Evolutionary conservation across 805 yeast species (phyloP), one percentile per base, ranked within the genome.

Genomic region (Yarrowia porcina): DNA sequence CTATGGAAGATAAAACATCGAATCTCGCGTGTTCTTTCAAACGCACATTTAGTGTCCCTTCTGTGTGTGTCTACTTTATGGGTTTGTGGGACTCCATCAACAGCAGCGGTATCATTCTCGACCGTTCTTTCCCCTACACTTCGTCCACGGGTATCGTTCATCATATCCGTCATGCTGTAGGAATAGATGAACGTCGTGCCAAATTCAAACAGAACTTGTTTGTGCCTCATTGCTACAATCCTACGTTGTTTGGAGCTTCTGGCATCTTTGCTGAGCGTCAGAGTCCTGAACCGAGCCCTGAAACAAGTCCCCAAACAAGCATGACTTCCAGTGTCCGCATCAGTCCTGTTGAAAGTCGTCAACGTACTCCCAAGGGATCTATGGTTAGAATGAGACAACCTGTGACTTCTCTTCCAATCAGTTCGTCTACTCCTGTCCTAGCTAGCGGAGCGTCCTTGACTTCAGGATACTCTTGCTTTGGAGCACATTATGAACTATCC

Each of bases 51-150:
- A 79, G 82, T 18, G 73, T 84, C 11, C 61, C 61, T 49, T 67
- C 75, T 4, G 80, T 83, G 3, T 68, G 67, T 9, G 77, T 86
- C 56, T 79, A 80, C 66, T 83, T 84, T 64, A 80, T 85, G 79
- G 89, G 89, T 0, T 70, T 86, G 20, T 86, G 86, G 79, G 90
- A 86, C 72, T 82, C 88, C 0, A 84, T 85, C 18, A 85, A 84
- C 69, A 84, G 89, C 2, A 84, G 84, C 18, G 89, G 89, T 0
- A 68, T 84, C 8, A 64, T 85, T 3, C 73, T 83, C 42, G 88
- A 85, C 69, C 72, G 83, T 39, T 65, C 83, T 69, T 86, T 85
- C 64, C 89, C 89, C 0, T 84, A 76, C 67, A 78, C 86, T 0
- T 80, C 84, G 1, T 74, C 80, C 56, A 76, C 82, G 41, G 74